Conservation (phyloP, 176 grass and related monocot species). For the Melocanna baccifera region DNA sequence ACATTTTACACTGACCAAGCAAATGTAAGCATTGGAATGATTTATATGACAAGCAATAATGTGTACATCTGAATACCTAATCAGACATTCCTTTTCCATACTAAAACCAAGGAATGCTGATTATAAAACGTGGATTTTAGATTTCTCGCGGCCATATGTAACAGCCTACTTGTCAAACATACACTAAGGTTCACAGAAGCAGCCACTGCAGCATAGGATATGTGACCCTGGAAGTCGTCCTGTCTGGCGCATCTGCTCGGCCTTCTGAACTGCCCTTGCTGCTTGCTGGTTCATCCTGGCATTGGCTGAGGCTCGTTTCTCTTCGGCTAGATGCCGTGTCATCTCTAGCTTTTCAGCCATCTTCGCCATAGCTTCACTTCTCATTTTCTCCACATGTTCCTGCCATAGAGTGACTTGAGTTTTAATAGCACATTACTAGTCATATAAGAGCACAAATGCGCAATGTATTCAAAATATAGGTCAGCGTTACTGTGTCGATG, state of each 20-base stretch:
- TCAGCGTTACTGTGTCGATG: neutral
- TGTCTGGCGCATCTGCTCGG: slow-evolving; percentile 62
- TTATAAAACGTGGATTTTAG: neutral
- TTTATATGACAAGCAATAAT: slow-evolving; percentile 32
- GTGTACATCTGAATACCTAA: slow-evolving; percentile 33
- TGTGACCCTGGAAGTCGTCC: slow-evolving; percentile 58
- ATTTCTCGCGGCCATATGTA: slow-evolving; percentile 17
- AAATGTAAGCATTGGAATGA: slow-evolving; percentile 16
- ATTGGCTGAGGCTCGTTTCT: slow-evolving; percentile 63
- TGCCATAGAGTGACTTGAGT: slow-evolving; percentile 2
- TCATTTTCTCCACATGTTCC: slow-evolving; percentile 70
- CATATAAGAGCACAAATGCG: neutral
- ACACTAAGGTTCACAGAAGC: slow-evolving; percentile 49
- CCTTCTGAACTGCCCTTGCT: slow-evolving; percentile 55
- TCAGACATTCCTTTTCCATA: slow-evolving; percentile 33
- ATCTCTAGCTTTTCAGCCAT: slow-evolving; percentile 72
- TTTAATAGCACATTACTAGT: neutral
- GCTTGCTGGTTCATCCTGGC: slow-evolving; percentile 68
- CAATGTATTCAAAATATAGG: neutral
- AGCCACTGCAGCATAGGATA: slow-evolving; percentile 61
- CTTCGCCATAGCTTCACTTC: slow-evolving; percentile 50
- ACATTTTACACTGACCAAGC: neutral
- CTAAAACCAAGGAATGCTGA: slow-evolving; percentile 47
- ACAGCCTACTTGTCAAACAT: slow-evolving; percentile 1
- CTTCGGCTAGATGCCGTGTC: slow-evolving; percentile 43